phyloP scores from a whole-genome alignment of 2,329 filamentous ascomycete genomes.

The Epichloe aotearoae region DNA sequence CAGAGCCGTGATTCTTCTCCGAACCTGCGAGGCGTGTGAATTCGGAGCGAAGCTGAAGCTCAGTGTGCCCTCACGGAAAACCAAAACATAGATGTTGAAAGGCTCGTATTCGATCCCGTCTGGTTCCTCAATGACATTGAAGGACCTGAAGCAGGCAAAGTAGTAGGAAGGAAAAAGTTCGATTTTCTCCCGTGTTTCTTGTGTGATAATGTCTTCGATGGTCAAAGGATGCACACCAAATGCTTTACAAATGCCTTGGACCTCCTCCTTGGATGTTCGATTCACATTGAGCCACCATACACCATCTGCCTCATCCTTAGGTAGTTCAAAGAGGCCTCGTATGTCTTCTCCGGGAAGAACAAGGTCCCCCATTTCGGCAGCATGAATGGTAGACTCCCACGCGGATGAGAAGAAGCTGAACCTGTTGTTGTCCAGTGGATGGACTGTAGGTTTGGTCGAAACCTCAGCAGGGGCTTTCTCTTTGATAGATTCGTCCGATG shows the following conservation, averaged over 20 bases:
- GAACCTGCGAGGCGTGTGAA: conserved; percentile 74
- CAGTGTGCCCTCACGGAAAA: conserved; percentile 87
- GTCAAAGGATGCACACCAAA: conserved; percentile 94
- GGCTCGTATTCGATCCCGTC: conserved; percentile 77
- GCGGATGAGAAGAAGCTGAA: conserved; percentile 98
- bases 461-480: conserved; percentile 33
- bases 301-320: conserved; percentile 52
- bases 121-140: conserved; percentile 66
- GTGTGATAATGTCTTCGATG: conserved; percentile 87
- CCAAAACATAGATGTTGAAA: conserved; percentile 92
- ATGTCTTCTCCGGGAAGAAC: conserved; percentile 83
- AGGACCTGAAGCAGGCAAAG: conserved; percentile 94
- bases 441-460: conserved; percentile 24
- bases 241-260: conserved; percentile 77
- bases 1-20: conserved; percentile 79
- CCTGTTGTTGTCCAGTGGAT: conserved; percentile 52
- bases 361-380: conserved; percentile 74
- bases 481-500: conserved; percentile 29
- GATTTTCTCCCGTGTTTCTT: conserved; percentile 95
- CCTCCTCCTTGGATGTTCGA: conserved; percentile 78
- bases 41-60: conserved; percentile 91
- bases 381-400: conserved; percentile 85
- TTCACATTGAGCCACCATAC: conserved; percentile 99
- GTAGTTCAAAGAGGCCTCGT: conserved; percentile 66
- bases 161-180: conserved; percentile 97